Base-by-base conservation (phyloP, 768 basidiomycete species). In the Mrakia blollopis region DNA sequence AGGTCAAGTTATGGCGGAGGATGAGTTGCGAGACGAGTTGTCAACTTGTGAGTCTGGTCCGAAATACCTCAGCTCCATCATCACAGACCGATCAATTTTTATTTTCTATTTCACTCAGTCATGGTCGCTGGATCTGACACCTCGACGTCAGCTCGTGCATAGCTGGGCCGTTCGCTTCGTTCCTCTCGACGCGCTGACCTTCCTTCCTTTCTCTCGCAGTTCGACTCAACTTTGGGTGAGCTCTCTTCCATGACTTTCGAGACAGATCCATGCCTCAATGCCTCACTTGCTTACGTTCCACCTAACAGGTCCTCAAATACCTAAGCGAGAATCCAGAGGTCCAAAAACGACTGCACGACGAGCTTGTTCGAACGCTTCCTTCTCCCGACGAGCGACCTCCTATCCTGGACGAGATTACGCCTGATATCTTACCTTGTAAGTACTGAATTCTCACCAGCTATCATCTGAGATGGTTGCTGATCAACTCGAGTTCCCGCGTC, bases 11-110 rank as follows among this genome's bases (percentile, higher is more conserved):
- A 63, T 63, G 62, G n/a, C 62, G 32, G 62, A 63, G 62, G 62
- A 63, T 32, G 62, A 63, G 62, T 37, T 63, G 62, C n/a, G 62
- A 35, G 62, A 63, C 62, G 62, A 63, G 35, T 32, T 63, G 62
- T 9, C 30, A 14, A 37, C 28, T 7, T 32, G 62, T 63, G 30
- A 35, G 62, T 63, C n/a, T n/a, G n/a, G n/a, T n/a, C n/a, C n/a
- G n/a, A n/a, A n/a, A n/a, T n/a, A n/a, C n/a, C n/a, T n/a, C n/a
- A n/a, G n/a, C n/a, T n/a, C n/a, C n/a, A n/a, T n/a, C n/a, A n/a
- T n/a, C n/a, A 41, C 11, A 6, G 39, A 41, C 39, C 5, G 5
- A 41, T 47, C 44, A 2, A 9, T 47, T 16, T 14, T 47, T 2
- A 2, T 9, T 14, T 47, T 47, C n/a, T 50, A 13, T 11, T 11